Percentiles rank a stretch among this genome's conserved stretches.
Conservation (phyloP, 139 green algal genomes). For the Haematococcus sp. region DNA sequence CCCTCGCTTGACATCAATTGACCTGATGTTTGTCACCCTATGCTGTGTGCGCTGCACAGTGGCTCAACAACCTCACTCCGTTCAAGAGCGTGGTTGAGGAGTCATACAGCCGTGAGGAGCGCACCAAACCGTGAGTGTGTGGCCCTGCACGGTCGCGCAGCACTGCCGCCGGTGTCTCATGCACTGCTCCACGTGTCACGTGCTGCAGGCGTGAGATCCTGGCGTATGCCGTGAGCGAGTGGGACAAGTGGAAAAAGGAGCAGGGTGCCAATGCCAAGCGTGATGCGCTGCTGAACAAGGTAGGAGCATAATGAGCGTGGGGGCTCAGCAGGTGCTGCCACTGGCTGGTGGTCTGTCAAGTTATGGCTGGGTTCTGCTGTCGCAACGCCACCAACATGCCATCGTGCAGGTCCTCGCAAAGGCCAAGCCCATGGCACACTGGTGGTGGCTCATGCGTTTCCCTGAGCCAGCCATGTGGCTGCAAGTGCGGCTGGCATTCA, state of each 20-base stretch:
- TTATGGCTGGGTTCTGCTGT: no score
- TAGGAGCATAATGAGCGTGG: no score
- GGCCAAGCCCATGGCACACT: slow-evolving; percentile 38
- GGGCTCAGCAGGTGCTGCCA: no score
- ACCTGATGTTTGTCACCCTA: background rate
- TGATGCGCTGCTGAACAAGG: no score
- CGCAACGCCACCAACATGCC: no score
- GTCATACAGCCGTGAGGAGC: slow-evolving; percentile 58
- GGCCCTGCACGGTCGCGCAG: no score
- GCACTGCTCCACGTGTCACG: no score
- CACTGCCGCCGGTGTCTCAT: no score
- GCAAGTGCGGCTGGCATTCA: slow-evolving; percentile 72
- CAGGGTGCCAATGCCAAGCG: background rate
- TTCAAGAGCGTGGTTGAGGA: slow-evolving; percentile 56
- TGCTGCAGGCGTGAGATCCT: background rate
- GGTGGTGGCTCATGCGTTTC: slow-evolving; percentile 75
- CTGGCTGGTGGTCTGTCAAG: no score
- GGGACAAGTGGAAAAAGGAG: slow-evolving; percentile 2
- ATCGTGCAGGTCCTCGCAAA: no score
- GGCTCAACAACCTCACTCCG: slow-evolving; percentile 46
- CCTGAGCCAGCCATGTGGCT: slow-evolving; percentile 86
- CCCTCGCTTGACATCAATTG: no score
- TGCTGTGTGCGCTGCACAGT: slow-evolving; percentile 22
- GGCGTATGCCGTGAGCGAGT: background rate
- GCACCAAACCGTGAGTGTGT: slow-evolving; percentile 26